Evolutionary conservation across 1,284 basidiomycete genomes (phyloP).

Genomic region (Ustilago trichophora): DNA sequence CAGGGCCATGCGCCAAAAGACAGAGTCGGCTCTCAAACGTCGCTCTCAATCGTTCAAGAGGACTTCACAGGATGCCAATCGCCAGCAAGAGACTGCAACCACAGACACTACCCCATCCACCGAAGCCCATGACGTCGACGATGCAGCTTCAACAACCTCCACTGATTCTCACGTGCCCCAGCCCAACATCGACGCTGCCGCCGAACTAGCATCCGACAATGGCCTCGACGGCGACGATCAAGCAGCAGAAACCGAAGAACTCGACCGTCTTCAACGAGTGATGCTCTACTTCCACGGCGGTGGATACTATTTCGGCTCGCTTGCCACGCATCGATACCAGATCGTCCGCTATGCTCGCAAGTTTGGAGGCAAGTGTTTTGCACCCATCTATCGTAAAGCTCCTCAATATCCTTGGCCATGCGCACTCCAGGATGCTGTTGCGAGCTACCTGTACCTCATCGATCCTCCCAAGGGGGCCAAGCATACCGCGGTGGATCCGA

Average conservation of each 20-base stretch:
- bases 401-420: conserved; percentile 83
- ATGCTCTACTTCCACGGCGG: conserved; percentile 65
- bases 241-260: conserved; percentile 47
- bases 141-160: conserved; percentile 5
- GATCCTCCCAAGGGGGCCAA: conserved; percentile 76
- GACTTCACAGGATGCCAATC: background rate
- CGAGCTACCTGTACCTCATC: conserved; percentile 80
- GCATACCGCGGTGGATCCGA: conserved; percentile 77
- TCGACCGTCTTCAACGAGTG: conserved; percentile 57
- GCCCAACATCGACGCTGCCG: conserved; percentile 48
- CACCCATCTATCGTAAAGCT: conserved; percentile 66
- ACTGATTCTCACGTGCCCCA: conserved; percentile 5
- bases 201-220: conserved; percentile 21
- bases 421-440: conserved; percentile 84
- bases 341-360: conserved; percentile 68
- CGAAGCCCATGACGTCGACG: background rate
- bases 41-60: conserved; percentile 26
- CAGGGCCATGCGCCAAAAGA: conserved; percentile 32
- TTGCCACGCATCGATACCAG: conserved; percentile 69
- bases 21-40: conserved; percentile 18
- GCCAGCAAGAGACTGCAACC: background rate
- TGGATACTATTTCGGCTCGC: conserved; percentile 70
- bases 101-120: too few relatives aligned
- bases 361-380: conserved; percentile 67
- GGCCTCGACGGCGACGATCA: conserved; percentile 12